Percentiles rank a stretch among this genome's conserved stretches.
phyloP scores from a whole-genome alignment of 75 land plant genomes.

The Pseudotsuga menziesii region DNA sequence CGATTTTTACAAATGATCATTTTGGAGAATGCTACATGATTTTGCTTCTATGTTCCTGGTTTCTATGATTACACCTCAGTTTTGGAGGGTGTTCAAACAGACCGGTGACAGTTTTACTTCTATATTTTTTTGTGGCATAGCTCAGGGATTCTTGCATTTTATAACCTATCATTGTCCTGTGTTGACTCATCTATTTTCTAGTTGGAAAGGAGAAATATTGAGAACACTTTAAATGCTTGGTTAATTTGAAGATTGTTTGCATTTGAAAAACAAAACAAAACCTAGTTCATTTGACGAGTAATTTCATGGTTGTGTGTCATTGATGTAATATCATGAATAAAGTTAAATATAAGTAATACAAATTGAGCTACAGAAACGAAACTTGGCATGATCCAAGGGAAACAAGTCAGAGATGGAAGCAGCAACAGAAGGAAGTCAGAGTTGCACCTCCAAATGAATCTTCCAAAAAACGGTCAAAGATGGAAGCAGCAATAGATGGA shows the following conservation, averaged over 20 bases:
- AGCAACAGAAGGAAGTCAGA: too few relatives aligned
- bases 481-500: too few relatives aligned
- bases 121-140: constrained; percentile 36
- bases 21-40: not conserved
- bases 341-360: too few relatives aligned
- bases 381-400: too few relatives aligned
- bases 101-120: constrained; percentile 20
- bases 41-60: not conserved
- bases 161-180: not conserved
- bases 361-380: too few relatives aligned
- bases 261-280: not conserved
- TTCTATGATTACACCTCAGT: too few relatives aligned
- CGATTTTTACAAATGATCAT: not conserved
- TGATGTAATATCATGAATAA: too few relatives aligned
- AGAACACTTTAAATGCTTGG: not conserved
- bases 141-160: not conserved
- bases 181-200: not conserved
- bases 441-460: too few relatives aligned
- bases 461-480: too few relatives aligned
- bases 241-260: not conserved
- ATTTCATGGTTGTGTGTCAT: too few relatives aligned
- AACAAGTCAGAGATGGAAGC: too few relatives aligned
- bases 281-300: not conserved
- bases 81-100: not conserved
- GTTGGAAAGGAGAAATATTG: not conserved